Percentiles rank a stretch among this genome's conserved stretches.
phyloP scores from a whole-genome alignment of 495 filamentous ascomycete genomes.

The Saxispiralis lemnorum region DNA sequence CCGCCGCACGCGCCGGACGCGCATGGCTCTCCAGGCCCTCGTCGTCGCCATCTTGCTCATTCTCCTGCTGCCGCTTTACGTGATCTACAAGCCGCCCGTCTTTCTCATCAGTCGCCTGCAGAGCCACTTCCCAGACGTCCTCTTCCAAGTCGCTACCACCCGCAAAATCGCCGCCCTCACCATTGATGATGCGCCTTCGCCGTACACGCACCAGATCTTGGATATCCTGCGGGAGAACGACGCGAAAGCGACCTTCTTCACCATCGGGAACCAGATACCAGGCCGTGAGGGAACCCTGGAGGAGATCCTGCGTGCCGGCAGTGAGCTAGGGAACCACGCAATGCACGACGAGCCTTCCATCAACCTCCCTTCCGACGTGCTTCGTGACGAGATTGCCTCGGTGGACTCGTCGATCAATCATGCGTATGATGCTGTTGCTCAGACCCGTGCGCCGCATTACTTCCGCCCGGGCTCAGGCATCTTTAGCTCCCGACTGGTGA shows the following conservation, averaged over 20 bases:
- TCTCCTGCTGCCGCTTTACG: conserved; percentile 33
- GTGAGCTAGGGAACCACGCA: conserved; percentile 69
- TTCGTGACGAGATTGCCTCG: conserved; percentile 24
- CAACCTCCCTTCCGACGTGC: conserved; percentile 18
- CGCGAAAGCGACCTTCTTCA: conserved; percentile 27
- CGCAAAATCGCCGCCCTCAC: conserved; percentile 57
- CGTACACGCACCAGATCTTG: conserved; percentile 54
- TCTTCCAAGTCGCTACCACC: conserved; percentile 44
- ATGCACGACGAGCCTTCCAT: conserved; percentile 65
- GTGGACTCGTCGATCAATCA: conserved; percentile 33
- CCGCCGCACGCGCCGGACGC: conserved; percentile 6
- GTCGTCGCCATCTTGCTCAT: conserved; percentile 2
- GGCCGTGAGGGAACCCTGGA: conserved; percentile 41
- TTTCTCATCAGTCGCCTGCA: conserved; percentile 50
- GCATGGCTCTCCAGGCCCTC: conserved; percentile 8
- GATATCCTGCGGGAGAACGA: conserved; percentile 34
- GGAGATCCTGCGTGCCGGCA: conserved; percentile 42
- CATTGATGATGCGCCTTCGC: conserved; percentile 67
- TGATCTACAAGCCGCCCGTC: conserved; percentile 57
- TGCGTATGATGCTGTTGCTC: conserved; percentile 32
- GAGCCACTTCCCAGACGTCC: conserved; percentile 52
- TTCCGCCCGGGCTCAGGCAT: conserved; percentile 72
- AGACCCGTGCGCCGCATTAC: conserved; percentile 26
- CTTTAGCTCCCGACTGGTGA: conserved; percentile 50
- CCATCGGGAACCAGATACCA: conserved; percentile 50